Evolutionary conservation across 2,329 filamentous ascomycete species (phyloP).

Genomic region (Pseudocercospora pini-densiflorae): DNA sequence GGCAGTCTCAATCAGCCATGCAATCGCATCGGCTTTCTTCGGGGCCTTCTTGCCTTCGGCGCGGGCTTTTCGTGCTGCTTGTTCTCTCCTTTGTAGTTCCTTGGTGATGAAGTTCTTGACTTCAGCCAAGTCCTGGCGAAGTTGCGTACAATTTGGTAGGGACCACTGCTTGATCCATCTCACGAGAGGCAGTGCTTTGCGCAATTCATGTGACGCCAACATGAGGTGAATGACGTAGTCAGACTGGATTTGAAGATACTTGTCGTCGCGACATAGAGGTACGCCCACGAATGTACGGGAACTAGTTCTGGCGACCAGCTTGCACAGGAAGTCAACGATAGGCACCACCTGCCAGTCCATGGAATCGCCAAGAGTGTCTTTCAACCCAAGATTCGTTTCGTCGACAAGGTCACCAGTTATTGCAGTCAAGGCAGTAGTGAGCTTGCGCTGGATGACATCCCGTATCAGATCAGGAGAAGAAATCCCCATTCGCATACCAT

Average conservation of each 20-base stretch:
- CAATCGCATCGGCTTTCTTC: background rate
- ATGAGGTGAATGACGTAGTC: background rate
- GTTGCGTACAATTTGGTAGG: background rate
- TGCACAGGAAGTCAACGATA: background rate
- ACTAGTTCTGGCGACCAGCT: background rate
- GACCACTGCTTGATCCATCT: background rate
- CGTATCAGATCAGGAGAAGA: background rate
- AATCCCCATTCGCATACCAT: background rate
- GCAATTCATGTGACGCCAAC: background rate
- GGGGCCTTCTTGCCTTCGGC: background rate
- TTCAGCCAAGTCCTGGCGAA: background rate
- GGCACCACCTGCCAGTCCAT: background rate
- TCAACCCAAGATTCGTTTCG: background rate
- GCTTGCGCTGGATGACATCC: background rate
- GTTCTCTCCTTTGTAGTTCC: background rate
- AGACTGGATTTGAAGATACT: background rate
- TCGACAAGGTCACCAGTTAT: background rate
- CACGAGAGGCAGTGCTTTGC: background rate
- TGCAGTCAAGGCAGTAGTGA: background rate
- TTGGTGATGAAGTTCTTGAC: background rate
- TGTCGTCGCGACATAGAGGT: background rate
- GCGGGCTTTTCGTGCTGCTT: background rate
- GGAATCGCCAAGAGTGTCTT: background rate
- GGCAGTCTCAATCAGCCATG: background rate
- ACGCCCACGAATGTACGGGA: background rate